Percentiles rank a stretch among this genome's conserved stretches.
These are phyloP conservation scores for Saccharomyces uvarum DNA, from an alignment of 1,139 yeast species.

Conservation along the genomic window DNA sequence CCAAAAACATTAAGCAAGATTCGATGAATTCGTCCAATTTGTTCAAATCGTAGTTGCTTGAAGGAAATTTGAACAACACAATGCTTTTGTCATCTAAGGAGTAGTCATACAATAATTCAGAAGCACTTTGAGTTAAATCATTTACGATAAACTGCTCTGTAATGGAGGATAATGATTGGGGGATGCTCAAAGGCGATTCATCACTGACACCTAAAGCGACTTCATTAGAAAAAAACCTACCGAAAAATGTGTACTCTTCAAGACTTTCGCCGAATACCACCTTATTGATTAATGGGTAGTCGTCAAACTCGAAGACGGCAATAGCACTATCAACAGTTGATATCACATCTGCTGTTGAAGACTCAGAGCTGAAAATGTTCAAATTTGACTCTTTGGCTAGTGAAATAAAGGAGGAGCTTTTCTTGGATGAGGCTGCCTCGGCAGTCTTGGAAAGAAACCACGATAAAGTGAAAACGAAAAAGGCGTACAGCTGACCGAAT, in stretches of 20 bases:
- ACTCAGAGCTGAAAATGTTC: neutral
- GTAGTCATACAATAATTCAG: constrained; percentile 16
- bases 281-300: constrained; percentile 15
- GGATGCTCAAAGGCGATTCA: constrained; percentile 6
- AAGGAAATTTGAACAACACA: constrained; percentile 21
- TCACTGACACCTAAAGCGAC: constrained; percentile 11
- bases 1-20: constrained; percentile 17
- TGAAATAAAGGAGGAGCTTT: neutral
- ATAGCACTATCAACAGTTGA: constrained; percentile 9
- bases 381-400: neutral
- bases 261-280: constrained; percentile 6
- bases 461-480: neutral
- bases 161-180: neutral
- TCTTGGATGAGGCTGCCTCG: neutral
- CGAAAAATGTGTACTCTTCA: constrained; percentile 15
- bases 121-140: constrained; percentile 15
- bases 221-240: constrained; percentile 14
- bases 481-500: neutral
- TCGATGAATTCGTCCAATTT: constrained; percentile 24
- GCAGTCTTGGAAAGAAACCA: neutral
- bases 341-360: neutral
- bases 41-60: constrained; percentile 16
- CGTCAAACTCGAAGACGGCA: constrained; percentile 19
- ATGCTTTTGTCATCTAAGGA: constrained; percentile 14
- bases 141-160: constrained; percentile 10